Base-by-base conservation (phyloP, 179 eudicot species). In the Actinidia arguta region DNA sequence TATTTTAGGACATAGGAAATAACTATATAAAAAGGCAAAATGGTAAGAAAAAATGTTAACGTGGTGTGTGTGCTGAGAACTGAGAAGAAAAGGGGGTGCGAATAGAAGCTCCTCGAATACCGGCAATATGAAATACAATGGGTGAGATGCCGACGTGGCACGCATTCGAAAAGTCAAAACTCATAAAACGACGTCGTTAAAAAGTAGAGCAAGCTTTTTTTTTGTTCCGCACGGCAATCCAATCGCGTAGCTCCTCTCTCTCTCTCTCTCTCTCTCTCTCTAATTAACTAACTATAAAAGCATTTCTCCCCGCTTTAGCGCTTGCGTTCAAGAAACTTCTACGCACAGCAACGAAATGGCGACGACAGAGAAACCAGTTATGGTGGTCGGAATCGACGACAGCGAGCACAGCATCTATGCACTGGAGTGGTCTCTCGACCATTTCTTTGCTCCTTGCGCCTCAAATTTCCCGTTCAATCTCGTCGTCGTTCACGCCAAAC, bases 361-460 rank as follows among this genome's bases (percentile, higher is more conserved):
- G 62, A 24, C 67, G 24, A 22, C 73, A 10, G 84, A 87, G 76
- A 89, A 89, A 84, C 81, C 86, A n/a, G 90, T 85, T 66, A 83
- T 90, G 89, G 73, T 90, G 85, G 83, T 90, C 51, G 91, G 85
- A 16, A 24, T 90, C 25, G 93, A 90, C 73, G 90, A 90, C 63
- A 90, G 91, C 66, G 93, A 90, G 42, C 90, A 87, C 64, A 87
- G 91, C 82, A 73, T 76, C 55, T 89, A 89, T 70, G 89, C 86
- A 6, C 83, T 90, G 24, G 90, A 88, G 39, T 90, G 92, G 92
- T 78, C 86, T 50, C 78, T 90, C 56, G 74, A 82, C 16, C 93
- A 87, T 82, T 90, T 90, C 86, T 85, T 90, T 56, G 44, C 75
- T 25, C 87, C 91, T 1, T 56, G 50, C 16, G 83, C 89, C 67